These are phyloP conservation scores for Yamadazyma akitaensis DNA, from an alignment of 805 yeast genomes.

Conservation along the genomic window DNA sequence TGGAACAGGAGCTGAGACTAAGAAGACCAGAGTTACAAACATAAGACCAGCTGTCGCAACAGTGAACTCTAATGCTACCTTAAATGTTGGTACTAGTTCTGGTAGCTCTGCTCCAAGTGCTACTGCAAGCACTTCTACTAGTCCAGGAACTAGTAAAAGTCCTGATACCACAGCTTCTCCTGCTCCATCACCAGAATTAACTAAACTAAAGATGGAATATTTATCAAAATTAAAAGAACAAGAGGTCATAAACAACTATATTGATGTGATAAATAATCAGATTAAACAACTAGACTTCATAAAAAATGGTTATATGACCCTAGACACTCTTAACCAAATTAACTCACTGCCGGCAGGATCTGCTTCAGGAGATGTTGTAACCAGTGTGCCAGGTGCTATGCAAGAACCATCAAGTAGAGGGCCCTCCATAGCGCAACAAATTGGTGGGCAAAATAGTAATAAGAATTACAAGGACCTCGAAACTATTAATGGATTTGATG, in stretches of 20 bases:
- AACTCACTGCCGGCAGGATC: background rate
- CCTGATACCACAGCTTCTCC: background rate
- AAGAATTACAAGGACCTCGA: constrained; percentile 23
- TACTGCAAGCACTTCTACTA: background rate
- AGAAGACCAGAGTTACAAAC: background rate
- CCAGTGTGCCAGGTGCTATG: background rate
- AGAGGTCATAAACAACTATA: constrained; percentile 39
- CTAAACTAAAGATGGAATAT: constrained; percentile 29
- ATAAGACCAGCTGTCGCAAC: background rate
- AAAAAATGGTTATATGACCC: constrained; percentile 42
- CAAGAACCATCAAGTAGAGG: background rate
- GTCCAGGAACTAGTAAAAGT: background rate
- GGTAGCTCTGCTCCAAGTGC: background rate
- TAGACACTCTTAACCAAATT: constrained; percentile 34
- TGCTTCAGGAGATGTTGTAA: background rate
- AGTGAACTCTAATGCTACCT: background rate
- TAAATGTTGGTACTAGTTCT: background rate
- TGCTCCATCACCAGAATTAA: constrained; percentile 14
- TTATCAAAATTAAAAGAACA: constrained; percentile 40
- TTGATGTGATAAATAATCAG: constrained; percentile 40
- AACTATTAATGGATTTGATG: constrained; percentile 36
- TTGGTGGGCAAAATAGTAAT: background rate
- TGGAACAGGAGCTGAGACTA: background rate
- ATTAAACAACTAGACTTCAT: constrained; percentile 42
- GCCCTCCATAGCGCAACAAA: background rate